Conservation (phyloP, 768 basidiomycete genomes). For the Agaricus blazei region DNA sequence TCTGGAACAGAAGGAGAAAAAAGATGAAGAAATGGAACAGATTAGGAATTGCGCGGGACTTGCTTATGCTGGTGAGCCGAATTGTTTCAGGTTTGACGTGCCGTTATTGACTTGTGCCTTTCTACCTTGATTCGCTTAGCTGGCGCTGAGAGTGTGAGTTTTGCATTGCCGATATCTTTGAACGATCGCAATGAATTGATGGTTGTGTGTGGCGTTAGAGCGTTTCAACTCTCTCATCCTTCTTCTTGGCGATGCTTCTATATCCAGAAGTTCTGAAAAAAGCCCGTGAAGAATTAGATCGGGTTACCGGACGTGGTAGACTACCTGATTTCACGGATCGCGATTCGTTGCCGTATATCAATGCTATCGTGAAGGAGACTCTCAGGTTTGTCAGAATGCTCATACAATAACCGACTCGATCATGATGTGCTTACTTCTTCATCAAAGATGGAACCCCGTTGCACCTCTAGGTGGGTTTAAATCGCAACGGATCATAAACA, state of each 20-base stretch:
- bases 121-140: constrained; percentile 18
- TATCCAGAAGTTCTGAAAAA: constrained; percentile 28
- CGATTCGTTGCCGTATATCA: constrained; percentile 32
- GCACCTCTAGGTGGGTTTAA: constrained; percentile 21
- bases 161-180: background rate
- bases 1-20: constrained; percentile 17
- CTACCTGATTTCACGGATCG: constrained; percentile 25
- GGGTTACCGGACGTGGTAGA: constrained; percentile 22
- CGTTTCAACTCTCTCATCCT: constrained; percentile 27
- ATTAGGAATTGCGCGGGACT: constrained; percentile 32
- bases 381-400: constrained; percentile 20
- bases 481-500: background rate
- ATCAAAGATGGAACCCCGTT: constrained; percentile 25
- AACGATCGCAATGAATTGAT: background rate
- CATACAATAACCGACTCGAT: background rate
- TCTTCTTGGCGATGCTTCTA: constrained; percentile 30
- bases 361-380: constrained; percentile 35
- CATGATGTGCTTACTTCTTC: background rate
- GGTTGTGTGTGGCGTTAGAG: constrained; percentile 18
- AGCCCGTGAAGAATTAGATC: constrained; percentile 27
- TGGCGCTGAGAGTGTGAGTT: constrained; percentile 37
- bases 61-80: constrained; percentile 29
- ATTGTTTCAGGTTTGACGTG: background rate
- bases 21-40: constrained; percentile 20
- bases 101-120: background rate